These are phyloP conservation scores for Mrakia hoshinonis DNA, from an alignment of 768 basidiomycete genomes.

Conservation along the genomic window DNA sequence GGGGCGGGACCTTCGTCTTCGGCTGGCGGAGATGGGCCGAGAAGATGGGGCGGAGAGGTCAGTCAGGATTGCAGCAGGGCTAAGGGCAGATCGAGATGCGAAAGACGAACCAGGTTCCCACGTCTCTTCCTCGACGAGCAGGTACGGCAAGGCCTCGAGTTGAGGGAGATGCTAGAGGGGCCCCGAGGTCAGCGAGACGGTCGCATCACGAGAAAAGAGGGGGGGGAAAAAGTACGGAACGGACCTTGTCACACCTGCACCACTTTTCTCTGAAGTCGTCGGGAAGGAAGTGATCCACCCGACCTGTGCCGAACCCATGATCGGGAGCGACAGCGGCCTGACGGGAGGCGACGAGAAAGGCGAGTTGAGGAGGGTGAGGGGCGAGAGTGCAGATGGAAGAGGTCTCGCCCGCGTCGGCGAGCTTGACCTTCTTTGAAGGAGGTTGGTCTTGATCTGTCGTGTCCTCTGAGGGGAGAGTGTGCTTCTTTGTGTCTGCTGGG, in stretches of 20 bases:
- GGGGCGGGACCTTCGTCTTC: not conserved
- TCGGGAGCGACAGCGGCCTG: not conserved
- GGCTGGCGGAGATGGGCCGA: not conserved
- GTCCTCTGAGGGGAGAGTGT: not conserved
- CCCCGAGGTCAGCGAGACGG: not conserved
- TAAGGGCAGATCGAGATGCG: too few species aligned
- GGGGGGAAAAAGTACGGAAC: not conserved
- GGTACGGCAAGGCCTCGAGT: not conserved
- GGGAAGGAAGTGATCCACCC: conserved; percentile 30
- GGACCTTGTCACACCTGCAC: conserved; percentile 33
- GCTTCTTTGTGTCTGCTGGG: not conserved
- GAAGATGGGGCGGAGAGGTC: not conserved
- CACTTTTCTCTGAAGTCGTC: conserved; percentile 31
- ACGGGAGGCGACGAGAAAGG: not conserved
- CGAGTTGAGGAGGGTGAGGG: not conserved
- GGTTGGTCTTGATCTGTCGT: too few species aligned
- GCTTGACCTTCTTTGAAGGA: not conserved
- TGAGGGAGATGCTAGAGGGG: conserved; percentile 1
- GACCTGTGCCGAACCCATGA: not conserved
- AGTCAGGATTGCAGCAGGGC: too few species aligned
- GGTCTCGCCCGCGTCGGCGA: not conserved
- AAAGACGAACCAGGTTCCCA: conserved; percentile 3
- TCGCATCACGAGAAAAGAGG: not conserved
- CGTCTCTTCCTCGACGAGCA: conserved; percentile 10
- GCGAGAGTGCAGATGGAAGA: not conserved